A percentile compares a stretch with the other conserved stretches of the same genome.
phyloP scores from a whole-genome alignment of 306 rosid genomes.

The Fragaria nilgerrensis region DNA sequence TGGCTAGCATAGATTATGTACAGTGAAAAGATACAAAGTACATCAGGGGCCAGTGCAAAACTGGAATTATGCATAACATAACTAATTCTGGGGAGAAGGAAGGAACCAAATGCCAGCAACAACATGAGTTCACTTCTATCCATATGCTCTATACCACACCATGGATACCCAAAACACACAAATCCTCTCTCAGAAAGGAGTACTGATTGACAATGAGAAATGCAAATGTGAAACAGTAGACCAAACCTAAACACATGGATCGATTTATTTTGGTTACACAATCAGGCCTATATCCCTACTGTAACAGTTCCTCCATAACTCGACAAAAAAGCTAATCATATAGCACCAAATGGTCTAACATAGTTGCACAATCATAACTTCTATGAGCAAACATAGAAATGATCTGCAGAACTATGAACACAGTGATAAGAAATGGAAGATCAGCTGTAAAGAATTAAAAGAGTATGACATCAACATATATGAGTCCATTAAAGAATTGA shows the following conservation, averaged over 20 bases:
- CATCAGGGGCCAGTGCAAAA: not conserved
- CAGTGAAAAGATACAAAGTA: not conserved
- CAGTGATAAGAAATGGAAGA: not conserved
- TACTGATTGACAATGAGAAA: not conserved
- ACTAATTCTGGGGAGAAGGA: not conserved
- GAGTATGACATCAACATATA: not conserved
- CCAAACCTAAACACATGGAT: not conserved
- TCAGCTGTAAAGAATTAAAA: not conserved
- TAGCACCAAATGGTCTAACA: not conserved
- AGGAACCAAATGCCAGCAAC: not conserved
- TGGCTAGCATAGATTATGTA: not conserved
- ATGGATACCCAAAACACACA: not conserved
- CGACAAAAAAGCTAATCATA: not conserved
- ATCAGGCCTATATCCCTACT: not conserved
- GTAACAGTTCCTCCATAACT: not conserved
- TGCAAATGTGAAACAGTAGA: not conserved
- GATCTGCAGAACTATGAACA: not conserved
- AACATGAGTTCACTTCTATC: not conserved
- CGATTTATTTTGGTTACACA: not conserved
- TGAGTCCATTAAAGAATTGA: not conserved
- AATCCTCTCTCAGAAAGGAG: not conserved
- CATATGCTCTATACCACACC: not conserved
- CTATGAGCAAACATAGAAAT: not conserved
- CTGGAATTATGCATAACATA: not conserved
- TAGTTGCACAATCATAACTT: not conserved